Base-by-base conservation (phyloP, 768 basidiomycete species). In the Suillus fuscotomentosus region DNA sequence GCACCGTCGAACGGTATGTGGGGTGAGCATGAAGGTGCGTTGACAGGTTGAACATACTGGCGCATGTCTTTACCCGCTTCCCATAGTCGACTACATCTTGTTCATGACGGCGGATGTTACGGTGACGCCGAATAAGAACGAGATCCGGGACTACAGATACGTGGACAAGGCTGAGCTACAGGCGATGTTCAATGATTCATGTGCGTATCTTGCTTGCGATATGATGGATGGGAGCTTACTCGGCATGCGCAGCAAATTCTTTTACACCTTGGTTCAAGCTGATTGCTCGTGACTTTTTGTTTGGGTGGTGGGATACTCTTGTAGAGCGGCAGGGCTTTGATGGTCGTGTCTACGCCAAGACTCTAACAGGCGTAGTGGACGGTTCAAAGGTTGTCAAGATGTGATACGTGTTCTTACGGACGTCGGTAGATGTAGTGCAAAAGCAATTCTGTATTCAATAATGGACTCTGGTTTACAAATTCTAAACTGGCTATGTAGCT, bases 261-360 rank as follows among this genome's bases (percentile, higher is more conserved):
- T 99, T 99, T 77, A 99, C 97, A 8, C 97, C 97, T 0, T 99
- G 97, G 97, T 99, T 99, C 87, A 94, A 95, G 76, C 88, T 99
- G 36, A 99, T 99, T 72, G 95, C 95, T 2, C 87, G 95, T 4
- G 95, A 98, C 75, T 97, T 97, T 77, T 83, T 99, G 50, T 99
- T 96, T 73, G 94, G 92, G 27, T 99, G 97, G 97, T 99, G 97
- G 97, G 95, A 97, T 71, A 89, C 91, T 66, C 86, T 99, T 50
- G 71, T 90, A 66, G 80, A 79, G 61, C 87, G 91, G 43, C 86
- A 81, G 73, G 80, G 81, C 65, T 68, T 65, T 14, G 71, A 86
- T 20, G 91, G 90, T 9, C 80, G 82, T 27, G 81, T 94, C 11
- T 54, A 70, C 4, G 85, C 86, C 0, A 81, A 81, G 73, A 80